phyloP scores from a whole-genome alignment of 352 stramenopile species.

The Albugo laibachii region DNA sequence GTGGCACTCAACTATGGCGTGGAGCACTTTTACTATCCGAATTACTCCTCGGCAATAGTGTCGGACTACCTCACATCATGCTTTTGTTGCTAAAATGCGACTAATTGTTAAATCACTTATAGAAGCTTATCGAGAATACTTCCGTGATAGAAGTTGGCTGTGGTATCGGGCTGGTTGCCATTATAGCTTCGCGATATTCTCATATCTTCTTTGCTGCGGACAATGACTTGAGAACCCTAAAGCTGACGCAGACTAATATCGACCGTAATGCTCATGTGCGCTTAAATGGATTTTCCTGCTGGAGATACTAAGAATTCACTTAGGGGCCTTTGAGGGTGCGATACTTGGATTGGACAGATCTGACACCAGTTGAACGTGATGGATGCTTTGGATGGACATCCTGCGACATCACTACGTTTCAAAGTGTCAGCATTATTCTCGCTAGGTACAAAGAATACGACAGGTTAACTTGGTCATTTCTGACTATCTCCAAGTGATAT shows the following conservation, averaged over 20 bases:
- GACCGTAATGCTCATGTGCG: constrained; percentile 12
- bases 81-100: not conserved
- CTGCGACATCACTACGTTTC: constrained; percentile 7
- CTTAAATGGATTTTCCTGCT: not conserved
- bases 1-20: constrained; percentile 25
- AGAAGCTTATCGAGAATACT: constrained; percentile 12
- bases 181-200: constrained; percentile 17
- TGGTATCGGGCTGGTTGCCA: constrained; percentile 26
- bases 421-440: constrained; percentile 11
- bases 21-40: constrained; percentile 34
- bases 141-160: constrained; percentile 31
- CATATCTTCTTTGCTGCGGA: constrained; percentile 26
- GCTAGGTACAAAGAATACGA: constrained; percentile 12
- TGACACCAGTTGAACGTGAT: not conserved
- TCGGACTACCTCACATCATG: constrained; percentile 3
- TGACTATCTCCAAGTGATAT: constrained; percentile 21
- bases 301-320: not conserved
- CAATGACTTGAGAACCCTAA: constrained; percentile 14
- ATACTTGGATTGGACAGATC: constrained; percentile 8
- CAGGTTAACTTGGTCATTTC: not conserved
- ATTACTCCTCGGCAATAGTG: constrained; percentile 14
- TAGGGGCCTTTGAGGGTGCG: constrained; percentile 12
- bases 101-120: not conserved
- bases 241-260: constrained; percentile 17
- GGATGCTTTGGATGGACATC: constrained; percentile 11